phyloP scores from a whole-genome alignment of 345 rosid genomes.

The Populus deltoides region DNA sequence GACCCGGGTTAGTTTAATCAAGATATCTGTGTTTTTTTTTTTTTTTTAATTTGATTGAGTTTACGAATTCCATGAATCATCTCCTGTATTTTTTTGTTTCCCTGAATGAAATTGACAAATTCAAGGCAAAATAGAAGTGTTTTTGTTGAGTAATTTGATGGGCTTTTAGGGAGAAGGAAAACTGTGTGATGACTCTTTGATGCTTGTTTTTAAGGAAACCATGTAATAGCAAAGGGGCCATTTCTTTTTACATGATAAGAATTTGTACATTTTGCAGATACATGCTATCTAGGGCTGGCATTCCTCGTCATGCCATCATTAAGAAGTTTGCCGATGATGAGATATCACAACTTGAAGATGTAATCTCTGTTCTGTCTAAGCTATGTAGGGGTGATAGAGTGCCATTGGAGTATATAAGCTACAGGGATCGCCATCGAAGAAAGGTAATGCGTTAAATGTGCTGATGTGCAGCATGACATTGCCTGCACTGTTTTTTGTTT shows the following conservation, averaged over 20 bases:
- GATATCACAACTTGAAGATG: slow-evolving; percentile 63
- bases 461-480: not conserved
- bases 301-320: slow-evolving; percentile 94
- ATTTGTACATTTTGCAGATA: slow-evolving; percentile 51
- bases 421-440: slow-evolving; percentile 83
- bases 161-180: too few relatives aligned
- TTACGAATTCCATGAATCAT: not conserved
- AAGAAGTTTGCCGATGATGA: slow-evolving; percentile 83
- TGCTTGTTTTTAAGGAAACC: too few relatives aligned
- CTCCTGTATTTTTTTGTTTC: not conserved
- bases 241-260: not conserved
- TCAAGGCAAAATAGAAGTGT: too few relatives aligned
- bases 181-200: too few relatives aligned
- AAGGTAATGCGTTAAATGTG: slow-evolving; percentile 49
- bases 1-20: slow-evolving; percentile 68
- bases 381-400: slow-evolving; percentile 76
- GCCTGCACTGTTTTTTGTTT: too few relatives aligned
- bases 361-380: slow-evolving; percentile 64
- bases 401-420: slow-evolving; percentile 83
- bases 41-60: not conserved
- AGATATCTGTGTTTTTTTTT: not conserved
- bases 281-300: slow-evolving; percentile 93
- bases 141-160: too few relatives aligned
- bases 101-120: not conserved
- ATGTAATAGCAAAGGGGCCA: too few relatives aligned